Percentiles rank a stretch among this genome's conserved stretches.
phyloP scores from a whole-genome alignment of 2,329 filamentous ascomycete genomes.

The Epicoccum nigrum region DNA sequence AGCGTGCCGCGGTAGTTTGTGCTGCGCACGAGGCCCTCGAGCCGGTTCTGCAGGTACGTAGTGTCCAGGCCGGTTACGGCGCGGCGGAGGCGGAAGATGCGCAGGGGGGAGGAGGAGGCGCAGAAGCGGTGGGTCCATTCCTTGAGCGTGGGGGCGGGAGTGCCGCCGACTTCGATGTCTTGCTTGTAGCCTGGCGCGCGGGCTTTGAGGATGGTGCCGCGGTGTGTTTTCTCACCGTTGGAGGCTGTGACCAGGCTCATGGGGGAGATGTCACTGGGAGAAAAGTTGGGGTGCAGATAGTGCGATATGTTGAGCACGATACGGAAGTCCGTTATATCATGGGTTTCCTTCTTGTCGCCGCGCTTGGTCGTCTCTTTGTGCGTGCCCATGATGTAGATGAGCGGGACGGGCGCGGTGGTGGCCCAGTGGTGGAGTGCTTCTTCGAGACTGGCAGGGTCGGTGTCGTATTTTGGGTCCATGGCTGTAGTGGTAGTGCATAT shows the following conservation, averaged over 20 bases:
- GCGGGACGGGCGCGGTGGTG: conserved; percentile 36
- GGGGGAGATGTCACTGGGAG: conserved; percentile 22
- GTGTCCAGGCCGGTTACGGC: conserved; percentile 67
- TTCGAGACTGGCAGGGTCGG: conserved; percentile 42
- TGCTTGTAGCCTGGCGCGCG: conserved; percentile 56
- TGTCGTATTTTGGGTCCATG: conserved; percentile 42
- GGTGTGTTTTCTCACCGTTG: conserved; percentile 65
- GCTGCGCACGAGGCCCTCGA: conserved; percentile 64
- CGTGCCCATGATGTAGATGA: conserved; percentile 48
- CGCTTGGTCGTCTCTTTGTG: conserved; percentile 45
- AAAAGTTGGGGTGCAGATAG: conserved; percentile 35
- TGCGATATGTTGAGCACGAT: conserved; percentile 43
- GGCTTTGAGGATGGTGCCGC: conserved; percentile 66
- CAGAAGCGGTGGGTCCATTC: conserved; percentile 75
- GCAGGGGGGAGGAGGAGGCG: conserved; percentile 62
- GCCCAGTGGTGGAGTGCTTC: conserved; percentile 35
- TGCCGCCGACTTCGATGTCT: conserved; percentile 55
- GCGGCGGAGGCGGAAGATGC: conserved; percentile 54
- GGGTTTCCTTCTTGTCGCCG: conserved; percentile 46
- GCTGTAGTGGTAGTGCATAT: conserved; percentile 34
- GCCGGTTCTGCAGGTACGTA: conserved; percentile 56
- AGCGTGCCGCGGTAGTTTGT: conserved; percentile 72
- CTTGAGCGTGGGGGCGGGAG: conserved; percentile 49
- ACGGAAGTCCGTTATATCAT: conserved; percentile 46
- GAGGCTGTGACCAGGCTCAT: conserved; percentile 55